These are phyloP conservation scores for Mortierella sp. DNA, from an alignment of 371 early-diverging fungal species.

Conservation along the genomic window DNA sequence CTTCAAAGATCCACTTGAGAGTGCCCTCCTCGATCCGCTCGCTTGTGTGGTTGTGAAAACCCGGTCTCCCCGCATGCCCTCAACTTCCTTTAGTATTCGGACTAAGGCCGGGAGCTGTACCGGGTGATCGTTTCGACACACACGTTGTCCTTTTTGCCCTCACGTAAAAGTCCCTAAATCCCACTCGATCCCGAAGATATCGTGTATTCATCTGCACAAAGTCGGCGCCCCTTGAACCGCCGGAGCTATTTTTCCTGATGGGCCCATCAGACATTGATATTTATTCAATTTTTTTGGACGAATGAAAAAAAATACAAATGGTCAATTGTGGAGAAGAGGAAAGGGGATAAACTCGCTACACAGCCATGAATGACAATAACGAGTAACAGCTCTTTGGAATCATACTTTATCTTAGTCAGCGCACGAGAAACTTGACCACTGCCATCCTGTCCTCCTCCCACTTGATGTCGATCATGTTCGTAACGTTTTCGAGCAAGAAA, in stretches of 20 bases:
- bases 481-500: conserved; percentile 76
- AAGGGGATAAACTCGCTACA: no score
- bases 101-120: conserved; percentile 58
- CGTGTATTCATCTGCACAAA: no score
- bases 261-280: conserved; percentile 70
- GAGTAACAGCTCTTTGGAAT: not conserved
- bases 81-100: conserved; percentile 64
- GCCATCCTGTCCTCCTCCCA: conserved; percentile 67
- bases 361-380: no score
- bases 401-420: conserved; percentile 69
- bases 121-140: conserved; percentile 53
- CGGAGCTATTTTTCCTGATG: no score
- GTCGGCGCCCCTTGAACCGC: not conserved
- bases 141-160: conserved; percentile 20
- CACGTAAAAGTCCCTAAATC: no score
- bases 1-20: conserved; percentile 63
- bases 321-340: no score
- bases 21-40: conserved; percentile 53
- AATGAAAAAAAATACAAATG: not conserved
- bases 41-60: not conserved
- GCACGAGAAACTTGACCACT: conserved; percentile 72
- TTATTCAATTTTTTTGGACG: conserved; percentile 1
- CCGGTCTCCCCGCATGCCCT: not conserved
- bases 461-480: conserved; percentile 60
- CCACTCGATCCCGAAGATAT: no score